phyloP scores from a whole-genome alignment of 805 yeast genomes.

The Yarrowia sp. region DNA sequence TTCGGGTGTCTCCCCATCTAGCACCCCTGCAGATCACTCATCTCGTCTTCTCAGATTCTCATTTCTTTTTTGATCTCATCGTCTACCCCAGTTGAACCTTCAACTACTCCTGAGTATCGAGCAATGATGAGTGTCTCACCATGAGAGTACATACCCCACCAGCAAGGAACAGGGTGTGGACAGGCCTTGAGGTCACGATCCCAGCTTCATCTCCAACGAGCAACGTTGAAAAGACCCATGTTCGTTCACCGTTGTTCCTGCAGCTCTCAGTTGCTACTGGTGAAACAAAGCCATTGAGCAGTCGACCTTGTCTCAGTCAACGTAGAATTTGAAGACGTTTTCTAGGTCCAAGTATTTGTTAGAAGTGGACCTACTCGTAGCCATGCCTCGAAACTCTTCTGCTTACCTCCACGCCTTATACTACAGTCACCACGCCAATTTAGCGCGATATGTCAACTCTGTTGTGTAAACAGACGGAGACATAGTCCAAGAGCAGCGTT shows the following conservation, averaged over 20 bases:
- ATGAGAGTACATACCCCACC: too few species aligned
- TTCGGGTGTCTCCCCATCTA: too few species aligned
- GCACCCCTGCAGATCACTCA: neutral
- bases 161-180: too few species aligned
- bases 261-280: neutral
- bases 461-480: conserved; percentile 5
- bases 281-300: conserved; percentile 1
- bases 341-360: too few species aligned
- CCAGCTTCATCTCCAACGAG: neutral
- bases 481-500: too few species aligned
- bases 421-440: neutral
- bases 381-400: too few species aligned
- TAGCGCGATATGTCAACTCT: conserved; percentile 7
- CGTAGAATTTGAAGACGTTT: too few species aligned
- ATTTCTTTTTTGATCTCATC: too few species aligned
- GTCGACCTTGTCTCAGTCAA: neutral
- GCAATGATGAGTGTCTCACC: neutral
- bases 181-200: too few species aligned
- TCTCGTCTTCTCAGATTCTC: too few species aligned
- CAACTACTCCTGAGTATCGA: neutral
- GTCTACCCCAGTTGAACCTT: neutral
- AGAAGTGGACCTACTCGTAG: too few species aligned
- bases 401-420: neutral
- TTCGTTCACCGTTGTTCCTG: neutral
- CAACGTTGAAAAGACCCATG: neutral